phyloP scores from a whole-genome alignment of 2,329 filamentous ascomycete species.

The Clonostachys solani region DNA sequence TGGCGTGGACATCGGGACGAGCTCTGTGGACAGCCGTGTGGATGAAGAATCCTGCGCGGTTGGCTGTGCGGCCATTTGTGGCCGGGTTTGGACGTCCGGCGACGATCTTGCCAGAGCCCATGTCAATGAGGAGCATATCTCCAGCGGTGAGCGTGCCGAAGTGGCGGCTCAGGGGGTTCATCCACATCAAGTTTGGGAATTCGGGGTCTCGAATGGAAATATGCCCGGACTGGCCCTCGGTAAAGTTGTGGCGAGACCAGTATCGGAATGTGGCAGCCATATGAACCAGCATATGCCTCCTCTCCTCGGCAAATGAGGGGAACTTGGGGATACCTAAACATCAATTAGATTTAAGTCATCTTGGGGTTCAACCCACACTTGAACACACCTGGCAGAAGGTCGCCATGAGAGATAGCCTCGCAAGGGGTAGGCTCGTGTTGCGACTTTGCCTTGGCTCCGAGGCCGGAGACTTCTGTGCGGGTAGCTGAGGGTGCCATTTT shows the following conservation, averaged over 20 bases:
- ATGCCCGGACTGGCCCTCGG: constrained; percentile 38
- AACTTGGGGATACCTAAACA: constrained; percentile 35
- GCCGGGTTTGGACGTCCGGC: constrained; percentile 34
- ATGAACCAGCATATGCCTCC: constrained; percentile 60
- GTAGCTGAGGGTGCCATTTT: constrained; percentile 1
- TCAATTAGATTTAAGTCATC: not conserved
- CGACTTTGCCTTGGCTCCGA: not conserved
- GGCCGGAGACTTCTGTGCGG: not conserved
- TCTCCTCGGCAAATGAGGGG: constrained; percentile 34
- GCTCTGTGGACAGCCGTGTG: constrained; percentile 66
- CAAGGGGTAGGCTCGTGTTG: not conserved
- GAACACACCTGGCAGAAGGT: constrained; percentile 3
- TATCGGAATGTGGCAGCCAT: constrained; percentile 55
- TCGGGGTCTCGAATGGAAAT: constrained; percentile 66
- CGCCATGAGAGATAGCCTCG: constrained; percentile 2
- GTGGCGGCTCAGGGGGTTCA: constrained; percentile 63
- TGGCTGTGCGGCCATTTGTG: constrained; percentile 54
- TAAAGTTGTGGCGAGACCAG: constrained; percentile 20
- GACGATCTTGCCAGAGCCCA: constrained; percentile 51
- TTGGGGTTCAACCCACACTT: constrained; percentile 13
- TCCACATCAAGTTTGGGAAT: constrained; percentile 60
- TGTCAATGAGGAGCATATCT: constrained; percentile 64
- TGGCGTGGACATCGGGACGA: constrained; percentile 58
- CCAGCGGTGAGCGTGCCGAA: constrained; percentile 62
- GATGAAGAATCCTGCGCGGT: constrained; percentile 65